Percentiles rank a stretch among this genome's conserved stretches.
phyloP scores from a whole-genome alignment of 305 asterid species.

The Withania somnifera region DNA sequence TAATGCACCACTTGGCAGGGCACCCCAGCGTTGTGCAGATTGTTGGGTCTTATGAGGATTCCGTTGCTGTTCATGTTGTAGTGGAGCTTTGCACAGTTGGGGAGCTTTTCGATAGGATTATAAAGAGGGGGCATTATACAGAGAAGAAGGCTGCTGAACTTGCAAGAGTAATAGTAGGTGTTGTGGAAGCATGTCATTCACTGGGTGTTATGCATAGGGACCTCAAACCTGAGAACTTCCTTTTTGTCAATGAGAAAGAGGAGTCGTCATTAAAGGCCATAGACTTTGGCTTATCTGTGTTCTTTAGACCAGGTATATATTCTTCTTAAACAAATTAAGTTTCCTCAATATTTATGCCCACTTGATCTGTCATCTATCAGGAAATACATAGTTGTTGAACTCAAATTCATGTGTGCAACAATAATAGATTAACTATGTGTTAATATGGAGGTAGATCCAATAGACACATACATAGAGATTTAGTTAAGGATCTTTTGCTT shows the following conservation, averaged over 20 bases:
- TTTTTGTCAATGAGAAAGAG: constrained; percentile 41
- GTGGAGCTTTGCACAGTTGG: constrained; percentile 67
- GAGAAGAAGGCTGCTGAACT: constrained; percentile 66
- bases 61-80: constrained; percentile 42
- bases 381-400: neutral
- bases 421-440: no score
- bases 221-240: constrained; percentile 60
- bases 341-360: no score
- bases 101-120: constrained; percentile 67
- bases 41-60: constrained; percentile 49
- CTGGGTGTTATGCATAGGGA: constrained; percentile 66
- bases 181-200: constrained; percentile 57
- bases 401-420: no score
- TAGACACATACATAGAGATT: no score
- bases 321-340: no score
- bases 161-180: constrained; percentile 46
- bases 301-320: constrained; percentile 49
- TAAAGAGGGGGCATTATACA: constrained; percentile 54
- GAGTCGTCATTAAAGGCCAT: constrained; percentile 51
- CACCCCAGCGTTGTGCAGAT: constrained; percentile 40
- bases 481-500: neutral
- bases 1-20: constrained; percentile 48
- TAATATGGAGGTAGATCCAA: no score
- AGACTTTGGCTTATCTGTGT: constrained; percentile 58
- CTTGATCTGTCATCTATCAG: no score